Conservation (phyloP, 192 early-diverging fungal species). For the Entomortierella chlamydospora region DNA sequence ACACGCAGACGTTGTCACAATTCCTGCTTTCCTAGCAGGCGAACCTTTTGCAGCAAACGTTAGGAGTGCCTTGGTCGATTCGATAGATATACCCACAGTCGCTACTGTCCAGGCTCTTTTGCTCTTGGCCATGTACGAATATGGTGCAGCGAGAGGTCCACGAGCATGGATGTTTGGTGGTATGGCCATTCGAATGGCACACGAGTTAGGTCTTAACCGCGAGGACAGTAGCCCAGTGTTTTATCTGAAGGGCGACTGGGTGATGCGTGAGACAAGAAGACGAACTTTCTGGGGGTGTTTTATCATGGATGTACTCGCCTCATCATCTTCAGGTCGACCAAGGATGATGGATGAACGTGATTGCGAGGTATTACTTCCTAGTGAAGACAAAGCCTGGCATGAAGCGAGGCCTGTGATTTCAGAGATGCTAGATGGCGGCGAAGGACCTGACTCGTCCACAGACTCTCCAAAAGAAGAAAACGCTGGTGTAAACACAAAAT, state of each 20-base stretch:
- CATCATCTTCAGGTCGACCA: conserved; percentile 60
- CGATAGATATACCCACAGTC: conserved; percentile 60
- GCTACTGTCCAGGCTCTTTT: conserved; percentile 63
- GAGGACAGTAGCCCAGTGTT: conserved; percentile 58
- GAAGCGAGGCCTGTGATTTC: conserved; percentile 43
- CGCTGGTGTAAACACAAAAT: too few relatives aligned
- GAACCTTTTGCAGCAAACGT: conserved; percentile 66
- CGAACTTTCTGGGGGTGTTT: conserved; percentile 66
- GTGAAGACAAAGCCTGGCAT: conserved; percentile 59
- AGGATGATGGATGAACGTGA: conserved; percentile 60
- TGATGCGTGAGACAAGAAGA: conserved; percentile 59
- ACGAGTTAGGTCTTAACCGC: conserved; percentile 64
- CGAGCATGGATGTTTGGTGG: conserved; percentile 70
- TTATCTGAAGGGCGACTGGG: conserved; percentile 58
- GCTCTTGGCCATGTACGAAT: conserved; percentile 60
- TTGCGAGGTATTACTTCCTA: conserved; percentile 62
- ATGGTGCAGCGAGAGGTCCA: conserved; percentile 62
- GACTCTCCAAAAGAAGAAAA: not conserved
- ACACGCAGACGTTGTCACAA: conserved; percentile 54
- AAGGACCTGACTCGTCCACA: not conserved
- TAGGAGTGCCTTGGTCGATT: conserved; percentile 40
- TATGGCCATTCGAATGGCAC: conserved; percentile 65
- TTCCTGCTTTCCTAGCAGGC: conserved; percentile 62
- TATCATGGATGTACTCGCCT: conserved; percentile 54
- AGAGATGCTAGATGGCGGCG: conserved; percentile 38